Base-by-base conservation (phyloP, 2,329 filamentous ascomycete genomes). In the Sarocladium kiliense region DNA sequence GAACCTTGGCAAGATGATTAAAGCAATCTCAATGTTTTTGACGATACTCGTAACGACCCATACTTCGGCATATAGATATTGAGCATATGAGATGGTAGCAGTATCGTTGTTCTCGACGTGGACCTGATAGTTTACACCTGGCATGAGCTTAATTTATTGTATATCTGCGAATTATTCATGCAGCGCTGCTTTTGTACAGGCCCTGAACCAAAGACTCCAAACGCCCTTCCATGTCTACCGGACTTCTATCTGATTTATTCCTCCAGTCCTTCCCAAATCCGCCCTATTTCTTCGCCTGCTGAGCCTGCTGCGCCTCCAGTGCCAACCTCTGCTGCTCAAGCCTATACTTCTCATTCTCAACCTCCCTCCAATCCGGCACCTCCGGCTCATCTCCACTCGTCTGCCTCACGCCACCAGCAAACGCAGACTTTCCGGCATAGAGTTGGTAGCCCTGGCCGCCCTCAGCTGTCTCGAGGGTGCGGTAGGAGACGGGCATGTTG, bases 401-500 rank as follows among this genome's bases (percentile, higher is more conserved):
- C 70, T 81, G 78, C 70, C 82, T 84, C 59, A 82, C 82, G n/a
- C 75, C 71, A 56, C 82, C 80, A 11, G 76, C 75, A 68, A 88
- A 91, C 9, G 87, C 88, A 45, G 85, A 79, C 66, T 84, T 84
- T 30, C 91, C 91, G 16, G 86, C 89, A 70, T 96, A 96, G 61
- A 96, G 71, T 75, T 94, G 86, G 66, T 85, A 82, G 3, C 81
- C 80, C 55, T 76, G 73, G 59, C 76, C 77, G 11, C 75, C 75
- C 62, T 89, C 85, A 56, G 82, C 71, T 54, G 62, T 59, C 66
- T 85, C 79, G 63, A 85, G 74, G 57, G 77, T 73, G 65, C 76
- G 78, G 61, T 87, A 82, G 23, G 84, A 79, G 61, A 96, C 86
- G 54, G 94, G 91, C 70, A 91, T 84, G 76, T 97, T 97, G 57